Base-by-base conservation (phyloP, 2,329 filamentous ascomycete species). In the Cladophialophora psammophila region DNA sequence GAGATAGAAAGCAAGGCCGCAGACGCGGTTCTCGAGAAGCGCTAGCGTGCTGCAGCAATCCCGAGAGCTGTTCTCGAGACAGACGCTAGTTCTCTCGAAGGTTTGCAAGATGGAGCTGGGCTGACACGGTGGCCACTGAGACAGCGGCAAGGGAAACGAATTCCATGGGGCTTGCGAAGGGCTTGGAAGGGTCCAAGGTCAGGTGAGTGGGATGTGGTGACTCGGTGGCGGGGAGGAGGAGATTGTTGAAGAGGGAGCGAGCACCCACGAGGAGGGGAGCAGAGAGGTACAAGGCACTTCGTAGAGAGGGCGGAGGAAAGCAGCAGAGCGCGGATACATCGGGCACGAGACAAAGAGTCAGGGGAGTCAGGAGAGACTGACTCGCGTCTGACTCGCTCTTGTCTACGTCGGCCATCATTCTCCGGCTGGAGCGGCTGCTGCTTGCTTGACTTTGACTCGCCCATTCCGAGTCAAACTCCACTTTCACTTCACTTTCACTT, bases 21-120 rank as follows among this genome's bases (percentile, higher is more conserved):
- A 26, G 26, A 40, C 31, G 26, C 36, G 36, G 26, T 59, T 65
- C 42, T 65, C 63, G 63, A 65, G 63, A 65, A 20, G 31, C 32
- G 42, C 48, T 65, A 60, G 63, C 53, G 56, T 9, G 55, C 26
- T 52, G 48, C 5, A 13, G 6, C n/a, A 48, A 32, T 65, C 56
- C 38, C 63, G 63, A 65, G 48, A 53, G 35, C 48, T 35, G 63
- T 48, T 60, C 56, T 60, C 63, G 63, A 65, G 48, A 65, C 56
- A 13, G 31, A 38, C 15, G 12, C 31, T 60, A 36, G 52, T 3
- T 20, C 13, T 36, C 34, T 55, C 52, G 48, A 20, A 50, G 38
- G 36, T 35, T 56, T 36, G 45, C n/a, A 31, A 36, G 18, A 32
- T 45, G 35, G 48, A 34, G 18, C 35, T 63, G 35, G 48, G 5